Evolutionary conservation across 169 alveolate genomes (phyloP), one percentile per base, ranked within the genome.

Genomic region (Plasmodium sp.): DNA sequence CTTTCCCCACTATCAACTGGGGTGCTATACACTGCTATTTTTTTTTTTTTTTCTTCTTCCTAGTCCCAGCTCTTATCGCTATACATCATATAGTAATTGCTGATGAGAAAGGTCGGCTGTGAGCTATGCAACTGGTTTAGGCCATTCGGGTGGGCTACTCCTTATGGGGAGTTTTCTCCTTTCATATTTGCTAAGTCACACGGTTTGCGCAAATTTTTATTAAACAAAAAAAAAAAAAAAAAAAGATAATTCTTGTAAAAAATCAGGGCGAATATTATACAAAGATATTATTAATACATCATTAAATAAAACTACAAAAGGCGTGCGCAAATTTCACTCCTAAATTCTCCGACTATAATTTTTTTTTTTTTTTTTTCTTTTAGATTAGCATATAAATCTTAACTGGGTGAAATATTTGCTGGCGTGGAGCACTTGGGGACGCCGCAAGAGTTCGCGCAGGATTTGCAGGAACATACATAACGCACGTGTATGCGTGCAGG

Each of bases 261-360:
- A 43, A 81, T 9, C 33, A 22, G 22, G 41, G 67, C 56, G 36
- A 81, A 81, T 16, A 2, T 16, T 16, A n/a, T 22, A 14, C 16
- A 51, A 54, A 31, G 34, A 39, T 27, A 33, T 43, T n/a, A 51
- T 36, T 81, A 81, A 10, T 81, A 12, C 71, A 81, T 54, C 39
- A 48, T 54, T 83, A 84, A 84, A 84, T 67, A 80, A 80, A 45
- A 84, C 74, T 84, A 84, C 92, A 84, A 16, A 51, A 71, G 83
- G 83, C 72, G 83, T 33, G 54, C 92, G 16, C 39, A 5, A 51
- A 48, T 71, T 84, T 43, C n/a, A 58, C 36, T 41, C 62, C 27
- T 18, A 83, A 83, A 84, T 67, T 84, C 45, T 84, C 92, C 83
- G 71, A 84, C n/a, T 84, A 41, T 48, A 67, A 62, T 83, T 83